Base-by-base conservation (phyloP, 371 early-diverging fungal genomes). In the Nosema bombycis region DNA sequence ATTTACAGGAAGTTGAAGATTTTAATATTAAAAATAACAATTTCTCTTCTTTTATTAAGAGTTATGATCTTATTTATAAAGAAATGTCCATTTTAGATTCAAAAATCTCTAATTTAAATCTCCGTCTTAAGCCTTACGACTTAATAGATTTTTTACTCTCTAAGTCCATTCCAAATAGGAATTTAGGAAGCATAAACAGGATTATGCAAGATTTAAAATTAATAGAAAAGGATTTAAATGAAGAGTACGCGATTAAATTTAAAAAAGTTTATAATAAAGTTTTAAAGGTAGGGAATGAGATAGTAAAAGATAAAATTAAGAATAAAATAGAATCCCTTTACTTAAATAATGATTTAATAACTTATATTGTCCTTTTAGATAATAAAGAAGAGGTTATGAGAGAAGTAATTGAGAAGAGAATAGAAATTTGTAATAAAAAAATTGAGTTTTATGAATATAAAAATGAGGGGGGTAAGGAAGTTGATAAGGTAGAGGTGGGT, bases 261-360 rank as follows among this genome's bases (percentile, higher is more conserved):
- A 29, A 65, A 23, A n/a, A 28, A 36, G 14, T 33, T 14, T 34
- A 65, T 36, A n/a, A 65, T 14, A 36, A 34, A 36, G 6, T 65
- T 21, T 1, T 65, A 21, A n/a, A 32, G 12, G 65, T 36, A 65
- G 65, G 65, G 18, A 28, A 14, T 10, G 14, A 1, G 32, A 36
- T 65, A 36, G 37, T 65, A 12, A 10, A 10, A 14, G 37, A 65
- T 21, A 62, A 30, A 14, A 28, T 62, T 28, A 28, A 62, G 4
- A 62, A 62, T 6, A 65, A 29, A 36, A 29, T 65, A 1, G 65
- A 65, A 24, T 6, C 28, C 36, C 36, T 65, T 18, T 65, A 65
- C n/a, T 36, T 65, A 38, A 65, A 65, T 34, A 23, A 65, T 65
- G 65, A 65, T 36, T 65, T 65, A 24, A n/a, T 33, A 26, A 36